Base-by-base conservation (phyloP, 352 stramenopile genomes). In the Peronospora destructor region DNA sequence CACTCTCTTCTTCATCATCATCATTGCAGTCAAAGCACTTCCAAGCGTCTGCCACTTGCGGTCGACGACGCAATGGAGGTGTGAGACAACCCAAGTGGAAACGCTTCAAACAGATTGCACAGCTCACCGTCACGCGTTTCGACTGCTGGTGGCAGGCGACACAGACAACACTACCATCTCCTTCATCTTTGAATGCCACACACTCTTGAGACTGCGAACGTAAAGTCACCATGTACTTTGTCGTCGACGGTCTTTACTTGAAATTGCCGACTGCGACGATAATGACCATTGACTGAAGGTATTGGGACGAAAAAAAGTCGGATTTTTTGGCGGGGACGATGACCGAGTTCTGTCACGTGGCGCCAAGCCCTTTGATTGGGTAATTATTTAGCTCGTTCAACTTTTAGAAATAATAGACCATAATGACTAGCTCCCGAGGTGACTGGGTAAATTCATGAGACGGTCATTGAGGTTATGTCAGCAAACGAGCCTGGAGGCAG, bases 71-170 rank as follows among this genome's bases (percentile, higher is more conserved):
- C 33, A 85, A 54, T 32, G 69, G 64, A 40, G 79, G 79, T 19
- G 45, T 44, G n/a, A 74, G 60, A 53, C 79, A 91, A 10, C 57
- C 30, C 53, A 91, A 48, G 30, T 90, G 79, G 55, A 73, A 85
- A 10, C 52, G 30, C 21, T 57, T 52, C 2, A 49, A 23, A 46
- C 79, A 90, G 12, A 12, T 19, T 1, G 55, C 50, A 46, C 79
- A 90, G 13, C 28, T 45, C 14, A 90, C 51, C 11, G 64, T 60
- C 47, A 84, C 71, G 33, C 71, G 70, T 29, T 68, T 44, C 51
- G 64, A 69, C 28, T 53, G 45, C n/a, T 61, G 37, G 6, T 32
- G 21, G 45, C 79, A 90, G 9, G 73, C 68, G 0, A 36, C 49
- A 14, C 79, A 90, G 1, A 21, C 53, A 16, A 23, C 39, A 1